phyloP scores from a whole-genome alignment of 176 grass and related monocot genomes.

The Ananas comosus region DNA sequence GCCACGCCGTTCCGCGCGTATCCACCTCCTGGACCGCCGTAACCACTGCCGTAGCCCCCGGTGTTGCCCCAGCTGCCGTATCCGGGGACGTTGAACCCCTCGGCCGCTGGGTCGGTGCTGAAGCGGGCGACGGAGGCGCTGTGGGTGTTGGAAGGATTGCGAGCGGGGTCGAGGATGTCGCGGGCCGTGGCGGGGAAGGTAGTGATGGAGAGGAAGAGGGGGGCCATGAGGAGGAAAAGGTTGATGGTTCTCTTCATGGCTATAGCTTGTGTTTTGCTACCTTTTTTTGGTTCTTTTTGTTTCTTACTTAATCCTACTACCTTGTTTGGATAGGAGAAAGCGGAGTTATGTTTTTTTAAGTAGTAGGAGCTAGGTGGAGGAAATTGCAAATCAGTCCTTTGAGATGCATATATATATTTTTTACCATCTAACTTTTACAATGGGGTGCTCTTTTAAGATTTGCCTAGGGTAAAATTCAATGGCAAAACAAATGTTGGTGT shows the following conservation, averaged over 20 bases:
- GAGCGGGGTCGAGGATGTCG: neutral
- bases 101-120: constrained; percentile 20
- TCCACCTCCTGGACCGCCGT: constrained; percentile 23
- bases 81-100: constrained; percentile 1
- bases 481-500: no score
- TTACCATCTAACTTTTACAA: no score
- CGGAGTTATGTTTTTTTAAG: no score
- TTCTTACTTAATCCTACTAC: no score
- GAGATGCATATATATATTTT: no score
- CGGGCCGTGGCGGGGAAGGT: neutral
- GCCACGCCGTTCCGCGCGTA: constrained; percentile 25
- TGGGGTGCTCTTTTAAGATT: no score
- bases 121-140: neutral
- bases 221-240: neutral
- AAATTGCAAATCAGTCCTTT: no score
- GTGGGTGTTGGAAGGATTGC: neutral
- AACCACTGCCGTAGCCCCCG: constrained; percentile 23
- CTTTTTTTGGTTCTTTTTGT: no score
- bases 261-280: no score
- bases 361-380: no score
- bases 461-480: no score
- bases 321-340: no score
- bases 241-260: neutral
- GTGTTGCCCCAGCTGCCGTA: constrained; percentile 1
- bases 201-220: constrained; percentile 1